Evolutionary conservation across 2,329 filamentous ascomycete genomes (phyloP), one percentile per base, ranked within the genome.

Genomic region (Dactylellina cionopaga): DNA sequence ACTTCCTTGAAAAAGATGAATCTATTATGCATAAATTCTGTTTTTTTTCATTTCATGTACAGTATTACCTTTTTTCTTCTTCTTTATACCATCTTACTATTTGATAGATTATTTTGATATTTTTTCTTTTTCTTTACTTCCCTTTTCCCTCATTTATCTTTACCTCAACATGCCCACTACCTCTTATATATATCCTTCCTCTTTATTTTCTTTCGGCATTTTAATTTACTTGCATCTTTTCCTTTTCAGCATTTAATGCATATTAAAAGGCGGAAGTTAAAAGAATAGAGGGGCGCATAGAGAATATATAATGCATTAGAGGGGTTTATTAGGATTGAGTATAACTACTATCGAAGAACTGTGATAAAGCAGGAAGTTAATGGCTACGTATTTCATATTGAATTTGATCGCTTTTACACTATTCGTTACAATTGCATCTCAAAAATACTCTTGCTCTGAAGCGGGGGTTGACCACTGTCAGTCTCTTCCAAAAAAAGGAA

Each of bases 11-110:
- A n/a, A n/a, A 27, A 47, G 29, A 47, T 15, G 3, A 11, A n/a
- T 25, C 9, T 46, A 9, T 54, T 17, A 29, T 39, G n/a, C n/a
- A 37, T 41, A 25, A 25, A 37, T 54, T 37, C 25, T 11, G 27
- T 41, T 25, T 29, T 43, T 43, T 47, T 43, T 66, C 43, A 33
- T 7, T 56, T 59, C 52, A 44, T 68, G 63, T 68, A 68, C 46
- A 68, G 63, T 60, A 68, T 68, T 52, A 25, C 41, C 41, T 41
- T 39, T 47, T 47, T 22, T n/a, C n/a, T n/a, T n/a, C n/a, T n/a
- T n/a, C n/a, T n/a, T n/a, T n/a, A n/a, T n/a, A n/a, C n/a, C n/a
- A n/a, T n/a, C n/a, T n/a, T n/a, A n/a, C n/a, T n/a, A n/a, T n/a
- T n/a, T n/a, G n/a, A n/a, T n/a, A n/a, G n/a, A n/a, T n/a, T n/a